Evolutionary conservation across 2,329 filamentous ascomycete species (phyloP), one percentile per base, ranked within the genome.

Genomic region (Incumbomyces delicatus): DNA sequence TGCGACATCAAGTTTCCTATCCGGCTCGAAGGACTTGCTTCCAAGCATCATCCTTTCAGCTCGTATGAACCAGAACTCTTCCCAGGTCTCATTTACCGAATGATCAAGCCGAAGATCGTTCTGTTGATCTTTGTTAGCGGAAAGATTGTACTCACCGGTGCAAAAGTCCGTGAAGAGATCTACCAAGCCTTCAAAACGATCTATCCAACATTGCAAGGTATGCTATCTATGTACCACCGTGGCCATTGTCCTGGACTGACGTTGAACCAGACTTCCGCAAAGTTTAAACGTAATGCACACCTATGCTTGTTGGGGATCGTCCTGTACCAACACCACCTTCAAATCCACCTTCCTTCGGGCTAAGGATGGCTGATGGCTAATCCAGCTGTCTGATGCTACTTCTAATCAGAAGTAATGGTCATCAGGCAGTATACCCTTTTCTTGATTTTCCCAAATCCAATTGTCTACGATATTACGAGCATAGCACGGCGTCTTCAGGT

Each of bases 1-100:
- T 96, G 90, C 68, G 92, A 98, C 65, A 95, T 98, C 77, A 95
- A 95, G 76, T 98, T 98, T 72, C 92, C 92, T 45, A 95, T 98
- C 59, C 87, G 92, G 57, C 77, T 98, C 49, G 92, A 96, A 67
- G 92, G 92, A 70, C 74, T 98, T 64, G 92, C 92, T 13, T 92
- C 85, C 58, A 87, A 89, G 70, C 92, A 98, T 77, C 90, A 96
- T 76, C 95, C 95, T 73, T 98, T 96, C 80, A 94, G 87, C 70
- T 95, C 89, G 48, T 98, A 98, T 69, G 92, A 98, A 69, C 92
- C 92, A 57, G 92, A 98, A 66, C 69, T 98, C 66, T 98, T 96
- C 78, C 92, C 92, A 62, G 92, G 92, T 80, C 82, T 98, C 44
- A 98, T 98, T 71, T 98, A 98, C 72, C 88, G 92, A 66, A 98